These are phyloP conservation scores for Talinum fruticosum DNA, from an alignment of 148 eudicot genomes.

Conservation along the genomic window DNA sequence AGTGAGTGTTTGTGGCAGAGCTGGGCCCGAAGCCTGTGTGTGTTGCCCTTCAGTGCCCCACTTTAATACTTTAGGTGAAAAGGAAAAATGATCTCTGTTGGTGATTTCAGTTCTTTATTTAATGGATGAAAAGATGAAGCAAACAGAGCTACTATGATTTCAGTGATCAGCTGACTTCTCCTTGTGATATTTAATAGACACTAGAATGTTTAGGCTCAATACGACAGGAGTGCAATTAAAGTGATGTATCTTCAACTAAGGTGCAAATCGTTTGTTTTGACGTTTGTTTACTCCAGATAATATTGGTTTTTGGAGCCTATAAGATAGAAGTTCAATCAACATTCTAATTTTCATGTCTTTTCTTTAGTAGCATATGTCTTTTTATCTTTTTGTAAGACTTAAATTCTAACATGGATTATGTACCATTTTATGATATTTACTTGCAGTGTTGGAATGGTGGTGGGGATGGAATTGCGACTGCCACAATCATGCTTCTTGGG, in stretches of 20 bases:
- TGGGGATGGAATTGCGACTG: conserved; percentile 92
- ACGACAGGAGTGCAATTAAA: too few species aligned
- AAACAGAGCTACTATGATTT: not conserved
- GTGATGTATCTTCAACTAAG: not conserved
- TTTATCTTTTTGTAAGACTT: not conserved
- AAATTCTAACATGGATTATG: not conserved
- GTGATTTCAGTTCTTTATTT: not conserved
- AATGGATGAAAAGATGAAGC: not conserved
- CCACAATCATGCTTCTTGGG: conserved; percentile 94
- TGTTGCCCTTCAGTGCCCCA: too few species aligned
- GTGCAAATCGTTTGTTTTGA: not conserved
- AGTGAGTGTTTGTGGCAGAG: too few species aligned
- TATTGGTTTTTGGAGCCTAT: not conserved
- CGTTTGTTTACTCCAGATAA: not conserved
- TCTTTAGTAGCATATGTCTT: not conserved
- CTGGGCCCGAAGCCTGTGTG: too few species aligned
- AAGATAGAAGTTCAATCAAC: not conserved
- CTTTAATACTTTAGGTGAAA: not conserved
- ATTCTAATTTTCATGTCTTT: not conserved
- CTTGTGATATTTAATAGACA: not conserved
- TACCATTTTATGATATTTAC: conserved; percentile 1
- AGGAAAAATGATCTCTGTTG: too few species aligned
- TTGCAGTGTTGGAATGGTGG: conserved; percentile 95
- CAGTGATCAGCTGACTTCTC: not conserved
- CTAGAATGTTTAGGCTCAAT: too few species aligned